Evolutionary conservation across 2,329 filamentous ascomycete genomes (phyloP).

Genomic region (Colletotrichum liaoningense): DNA sequence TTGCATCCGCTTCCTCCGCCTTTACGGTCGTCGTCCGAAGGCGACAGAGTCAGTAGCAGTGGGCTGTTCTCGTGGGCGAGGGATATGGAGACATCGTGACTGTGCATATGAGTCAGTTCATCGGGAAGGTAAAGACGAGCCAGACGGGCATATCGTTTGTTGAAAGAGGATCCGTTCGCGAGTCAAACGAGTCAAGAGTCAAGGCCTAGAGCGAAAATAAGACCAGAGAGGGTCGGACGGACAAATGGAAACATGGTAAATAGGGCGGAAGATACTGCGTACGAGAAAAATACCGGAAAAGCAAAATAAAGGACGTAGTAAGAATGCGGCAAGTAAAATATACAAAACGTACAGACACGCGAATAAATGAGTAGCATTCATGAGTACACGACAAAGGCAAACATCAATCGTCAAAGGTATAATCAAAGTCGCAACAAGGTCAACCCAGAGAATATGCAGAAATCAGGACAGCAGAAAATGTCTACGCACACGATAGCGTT

Average conservation of each 20-base stretch:
- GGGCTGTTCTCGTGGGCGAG: slow-evolving; percentile 59
- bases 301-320: slow-evolving; percentile 36
- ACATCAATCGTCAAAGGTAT: not conserved
- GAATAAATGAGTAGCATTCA: not conserved
- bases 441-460: not conserved
- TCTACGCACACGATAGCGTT: slow-evolving; percentile 58
- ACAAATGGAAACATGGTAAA: slow-evolving; percentile 7
- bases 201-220: not conserved
- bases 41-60: slow-evolving; percentile 47
- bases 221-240: slow-evolving; percentile 18
- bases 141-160: slow-evolving; percentile 23
- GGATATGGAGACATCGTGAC: slow-evolving; percentile 60
- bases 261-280: slow-evolving; percentile 28
- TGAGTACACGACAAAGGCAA: not conserved
- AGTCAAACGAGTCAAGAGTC: slow-evolving; percentile 26
- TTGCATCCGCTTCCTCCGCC: not conserved
- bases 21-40: not conserved
- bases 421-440: not conserved
- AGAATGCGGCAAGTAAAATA: not conserved
- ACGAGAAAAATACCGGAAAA: slow-evolving; percentile 2
- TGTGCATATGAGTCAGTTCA: slow-evolving; percentile 40
- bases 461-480: slow-evolving; percentile 1
- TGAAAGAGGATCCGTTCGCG: not conserved
- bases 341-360: not conserved
- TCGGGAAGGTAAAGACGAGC: slow-evolving; percentile 4